phyloP scores from a whole-genome alignment of 2,329 filamentous ascomycete genomes.

The Talaromyces sp. region DNA sequence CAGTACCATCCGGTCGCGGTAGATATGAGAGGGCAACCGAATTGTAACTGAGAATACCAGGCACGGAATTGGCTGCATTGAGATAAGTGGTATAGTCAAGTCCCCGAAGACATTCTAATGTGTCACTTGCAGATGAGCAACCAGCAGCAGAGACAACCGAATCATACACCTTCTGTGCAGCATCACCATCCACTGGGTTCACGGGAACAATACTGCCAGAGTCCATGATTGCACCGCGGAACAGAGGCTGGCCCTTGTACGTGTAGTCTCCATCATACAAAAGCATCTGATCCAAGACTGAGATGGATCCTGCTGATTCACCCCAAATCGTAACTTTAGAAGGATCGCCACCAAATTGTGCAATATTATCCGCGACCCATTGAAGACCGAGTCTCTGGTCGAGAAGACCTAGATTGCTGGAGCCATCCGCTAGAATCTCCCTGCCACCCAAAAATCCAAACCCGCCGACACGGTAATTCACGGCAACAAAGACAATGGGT shows the following conservation, averaged over 20 bases:
- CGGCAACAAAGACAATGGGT: slow-evolving; percentile 67
- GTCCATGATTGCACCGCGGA: slow-evolving; percentile 74
- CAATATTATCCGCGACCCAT: slow-evolving; percentile 75
- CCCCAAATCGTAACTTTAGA: slow-evolving; percentile 76
- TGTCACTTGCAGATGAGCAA: slow-evolving; percentile 40
- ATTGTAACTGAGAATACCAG: slow-evolving; percentile 61
- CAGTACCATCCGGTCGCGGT: slow-evolving; percentile 62
- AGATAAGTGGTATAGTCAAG: slow-evolving; percentile 48
- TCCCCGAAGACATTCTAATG: slow-evolving; percentile 45
- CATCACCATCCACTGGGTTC: slow-evolving; percentile 59
- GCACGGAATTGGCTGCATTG: slow-evolving; percentile 64
- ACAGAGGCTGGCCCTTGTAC: slow-evolving; percentile 70
- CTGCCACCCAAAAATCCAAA: slow-evolving; percentile 69
- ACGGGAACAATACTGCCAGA: slow-evolving; percentile 61
- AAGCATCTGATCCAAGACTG: slow-evolving; percentile 69
- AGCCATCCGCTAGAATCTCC: slow-evolving; percentile 62
- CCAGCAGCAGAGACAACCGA: slow-evolving; percentile 44
- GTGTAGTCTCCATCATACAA: slow-evolving; percentile 67
- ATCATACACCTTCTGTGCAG: slow-evolving; percentile 56
- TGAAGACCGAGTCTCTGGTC: slow-evolving; percentile 68
- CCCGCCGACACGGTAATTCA: slow-evolving; percentile 71
- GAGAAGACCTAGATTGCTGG: slow-evolving; percentile 64
- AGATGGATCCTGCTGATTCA: slow-evolving; percentile 66
- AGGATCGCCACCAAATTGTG: slow-evolving; percentile 71
- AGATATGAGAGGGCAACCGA: slow-evolving; percentile 67